Base-by-base conservation (phyloP, 148 eudicot species). In the Rhododendron kiyosumense region DNA sequence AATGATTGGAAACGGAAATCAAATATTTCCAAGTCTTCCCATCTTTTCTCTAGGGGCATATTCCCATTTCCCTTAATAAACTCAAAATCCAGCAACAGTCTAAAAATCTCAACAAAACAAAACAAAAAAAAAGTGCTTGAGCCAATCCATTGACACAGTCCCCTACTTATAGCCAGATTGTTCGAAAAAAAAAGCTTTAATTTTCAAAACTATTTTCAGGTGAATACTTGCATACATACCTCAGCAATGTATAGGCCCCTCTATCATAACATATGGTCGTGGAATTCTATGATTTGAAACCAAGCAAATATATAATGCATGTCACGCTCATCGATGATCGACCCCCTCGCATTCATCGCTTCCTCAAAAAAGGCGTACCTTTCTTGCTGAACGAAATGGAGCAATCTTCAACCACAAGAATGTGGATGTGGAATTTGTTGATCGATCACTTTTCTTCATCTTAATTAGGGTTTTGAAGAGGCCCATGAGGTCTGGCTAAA, bases 71-170 rank as follows among this genome's bases (percentile, higher is more conserved):
- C 65, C 65, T 65, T 65, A n/a, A n/a, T 3, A 65, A 65, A 24
- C 2, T 2, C 71, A 65, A n/a, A 24, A n/a, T 65, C 71, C 63
- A 20, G 0, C 22, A 57, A 57, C 24, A 63, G 69, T 63, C 69
- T 63, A 4, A 63, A 24, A 63, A 7, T 57, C 22, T 57, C n/a
- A 20, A 22, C n/a, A 59, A 7, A 0, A 54, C 0, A 17, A 57
- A 4, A 17, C 17, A 17, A 18, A 71, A 30, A 71, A 32, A 5
- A 34, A 1, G 1, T 73, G 43, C 17, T 74, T 14, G 79, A 36
- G n/a, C n/a, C 79, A 75, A 75, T 75, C 79, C 79, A 75, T 36
- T 61, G 84, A 24, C 22, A 82, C 46, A 65, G 48, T 57, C 32
- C 32, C 26, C 48, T 45, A 82, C 24, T 38, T 28, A 43, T 81